Evolutionary conservation across 2,329 filamentous ascomycete genomes (phyloP).

Genomic region (Pleomassaria siparia): DNA sequence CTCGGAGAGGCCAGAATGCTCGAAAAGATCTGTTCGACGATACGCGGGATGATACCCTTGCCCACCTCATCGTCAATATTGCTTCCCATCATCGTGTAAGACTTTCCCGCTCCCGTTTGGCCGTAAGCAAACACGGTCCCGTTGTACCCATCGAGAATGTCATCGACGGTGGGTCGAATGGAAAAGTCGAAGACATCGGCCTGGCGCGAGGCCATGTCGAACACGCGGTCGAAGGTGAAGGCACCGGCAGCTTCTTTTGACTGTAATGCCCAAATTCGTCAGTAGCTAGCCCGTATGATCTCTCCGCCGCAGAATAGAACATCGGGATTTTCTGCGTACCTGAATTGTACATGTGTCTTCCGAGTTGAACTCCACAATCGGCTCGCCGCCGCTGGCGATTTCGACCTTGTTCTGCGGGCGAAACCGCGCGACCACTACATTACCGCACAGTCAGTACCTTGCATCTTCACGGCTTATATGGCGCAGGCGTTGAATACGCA

Average conservation of each 20-base stretch:
- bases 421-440: conserved; percentile 89
- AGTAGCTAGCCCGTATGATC: conserved; percentile 7
- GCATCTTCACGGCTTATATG: not conserved
- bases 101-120: conserved; percentile 97
- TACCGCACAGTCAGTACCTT: conserved; percentile 27
- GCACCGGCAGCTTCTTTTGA: conserved; percentile 78
- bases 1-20: conserved; percentile 89
- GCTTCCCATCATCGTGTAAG: conserved; percentile 97
- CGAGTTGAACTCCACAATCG: conserved; percentile 85
- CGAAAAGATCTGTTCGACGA: conserved; percentile 95
- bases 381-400: conserved; percentile 83
- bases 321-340: conserved; percentile 62
- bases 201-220: conserved; percentile 90
- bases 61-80: conserved; percentile 88
- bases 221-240: conserved; percentile 95
- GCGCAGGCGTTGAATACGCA: conserved; percentile 20
- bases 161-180: conserved; percentile 92
- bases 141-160: conserved; percentile 98
- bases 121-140: conserved; percentile 98
- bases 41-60: conserved; percentile 94
- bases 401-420: conserved; percentile 96
- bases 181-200: conserved; percentile 97
- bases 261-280: conserved; percentile 49
- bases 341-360: conserved; percentile 86
- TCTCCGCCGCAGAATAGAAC: not conserved